Base-by-base conservation (phyloP, 129 eudicot species). In the Flaveria bidentis region DNA sequence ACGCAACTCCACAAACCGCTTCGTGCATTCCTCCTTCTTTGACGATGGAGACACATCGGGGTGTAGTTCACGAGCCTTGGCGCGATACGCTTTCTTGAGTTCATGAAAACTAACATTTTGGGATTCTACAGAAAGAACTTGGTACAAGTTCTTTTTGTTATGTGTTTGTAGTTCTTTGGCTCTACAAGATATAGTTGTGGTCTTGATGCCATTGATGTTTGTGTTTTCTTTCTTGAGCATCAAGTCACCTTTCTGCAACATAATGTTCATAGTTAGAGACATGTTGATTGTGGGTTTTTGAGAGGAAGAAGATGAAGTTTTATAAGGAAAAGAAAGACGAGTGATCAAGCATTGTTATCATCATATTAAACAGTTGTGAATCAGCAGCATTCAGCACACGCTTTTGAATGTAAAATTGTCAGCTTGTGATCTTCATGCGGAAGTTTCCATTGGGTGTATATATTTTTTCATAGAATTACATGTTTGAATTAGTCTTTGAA, bases 1-100 rank as follows among this genome's bases (percentile, higher is more conserved):
- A 25, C 81, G 78, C 18, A 86, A 63, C 84, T 86, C 87, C 18
- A 88, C 75, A 23, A 86, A 88, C 22, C 36, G 75, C 64, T 70
- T 82, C 0, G 86, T 82, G 49, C 79, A 77, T 45, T 88, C 94
- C 49, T 80, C 90, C 51, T 84, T 78, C 17, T 17, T 39, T 1
- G 78, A 77, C 3, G 82, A 71, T 2, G 87, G 82, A 17, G 72
- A 80, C 7, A 80, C 83, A 25, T 88, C 94, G 0, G 94, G 91
- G 70, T 88, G 94, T 53, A 76, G 69, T 47, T 80, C 51, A 64
- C 75, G 88, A 41, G 94, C 88, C 84, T 78, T 81, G 65, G 75
- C 68, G 17, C 87, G 84, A 50, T 88, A 88, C 51, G 88, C 94
- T 25, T 72, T 88, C 77, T 86, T 86, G 44, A 88, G 84, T 9